Evolutionary conservation across 176 grass and related monocot genomes (phyloP).

Genomic region (Oryza glumipatula): DNA sequence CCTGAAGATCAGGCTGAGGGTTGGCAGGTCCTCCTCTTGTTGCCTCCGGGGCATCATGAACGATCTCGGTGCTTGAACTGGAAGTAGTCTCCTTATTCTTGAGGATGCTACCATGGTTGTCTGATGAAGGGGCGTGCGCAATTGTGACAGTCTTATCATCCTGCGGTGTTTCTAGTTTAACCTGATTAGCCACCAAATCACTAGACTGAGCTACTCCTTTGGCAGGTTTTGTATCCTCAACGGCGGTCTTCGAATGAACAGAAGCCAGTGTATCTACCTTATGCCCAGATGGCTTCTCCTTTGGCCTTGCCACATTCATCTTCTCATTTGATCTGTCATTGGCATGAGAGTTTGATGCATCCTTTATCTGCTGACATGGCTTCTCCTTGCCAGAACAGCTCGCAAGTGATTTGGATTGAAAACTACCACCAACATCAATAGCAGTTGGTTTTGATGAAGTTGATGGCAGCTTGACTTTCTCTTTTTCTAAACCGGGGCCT

Average conservation of each 20-base stretch:
- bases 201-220: conserved; percentile 37
- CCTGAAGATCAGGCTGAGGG: conserved; percentile 33
- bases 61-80: conserved; percentile 30
- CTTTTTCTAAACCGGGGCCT: conserved; percentile 36
- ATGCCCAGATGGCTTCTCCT: conserved; percentile 43
- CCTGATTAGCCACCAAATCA: conserved; percentile 40
- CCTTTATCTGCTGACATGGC: conserved; percentile 22
- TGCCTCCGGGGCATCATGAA: conserved; percentile 11
- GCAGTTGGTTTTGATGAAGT: conserved; percentile 41
- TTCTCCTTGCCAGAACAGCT: conserved; percentile 47
- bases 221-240: conserved; percentile 8
- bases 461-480: conserved; percentile 39
- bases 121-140: conserved; percentile 7
- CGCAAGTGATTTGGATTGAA: conserved; percentile 3
- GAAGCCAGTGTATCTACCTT: conserved; percentile 24
- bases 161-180: conserved; percentile 45
- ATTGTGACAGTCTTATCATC: conserved; percentile 33
- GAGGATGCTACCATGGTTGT: conserved; percentile 30
- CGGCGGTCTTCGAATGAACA: conserved; percentile 35
- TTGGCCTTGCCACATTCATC: conserved; percentile 23
- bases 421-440: conserved; percentile 34
- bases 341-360: conserved; percentile 23
- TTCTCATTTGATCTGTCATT: conserved; percentile 35
- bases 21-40: conserved; percentile 16
- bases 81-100: conserved; percentile 44